Percentiles rank a stretch among this genome's conserved stretches.
These are phyloP conservation scores for Fusarium drepaniforme DNA, from an alignment of 2,329 filamentous ascomycete species.

Conservation along the genomic window DNA sequence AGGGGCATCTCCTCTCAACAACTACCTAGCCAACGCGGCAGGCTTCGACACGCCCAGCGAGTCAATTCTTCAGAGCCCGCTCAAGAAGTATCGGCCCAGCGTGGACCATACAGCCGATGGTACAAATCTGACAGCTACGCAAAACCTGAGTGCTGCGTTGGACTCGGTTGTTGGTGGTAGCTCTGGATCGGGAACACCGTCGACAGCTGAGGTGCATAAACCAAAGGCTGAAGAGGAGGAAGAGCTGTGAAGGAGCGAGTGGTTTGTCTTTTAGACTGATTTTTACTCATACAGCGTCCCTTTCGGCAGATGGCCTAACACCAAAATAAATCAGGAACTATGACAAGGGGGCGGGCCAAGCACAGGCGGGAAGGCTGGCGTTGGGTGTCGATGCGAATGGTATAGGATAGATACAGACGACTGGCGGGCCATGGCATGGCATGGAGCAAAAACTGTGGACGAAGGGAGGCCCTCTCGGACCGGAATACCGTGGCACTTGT, in stretches of 20 bases:
- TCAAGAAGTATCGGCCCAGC: slow-evolving; percentile 81
- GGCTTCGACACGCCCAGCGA: slow-evolving; percentile 48
- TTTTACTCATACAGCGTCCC: not conserved
- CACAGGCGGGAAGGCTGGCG: slow-evolving; percentile 8
- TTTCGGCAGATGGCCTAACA: not conserved
- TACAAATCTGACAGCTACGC: slow-evolving; percentile 45
- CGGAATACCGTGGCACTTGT: slow-evolving; percentile 12
- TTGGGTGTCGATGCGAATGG: slow-evolving; percentile 24
- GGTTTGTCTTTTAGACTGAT: not conserved
- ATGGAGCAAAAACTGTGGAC: slow-evolving; percentile 8
- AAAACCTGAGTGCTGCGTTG: slow-evolving; percentile 52
- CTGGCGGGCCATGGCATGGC: slow-evolving; percentile 14
- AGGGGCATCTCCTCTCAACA: slow-evolving; percentile 30
- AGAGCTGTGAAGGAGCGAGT: slow-evolving; percentile 50
- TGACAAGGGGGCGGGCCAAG: slow-evolving; percentile 12
- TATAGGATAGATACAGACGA: slow-evolving; percentile 33
- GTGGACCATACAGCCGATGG: slow-evolving; percentile 45
- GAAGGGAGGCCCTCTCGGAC: slow-evolving; percentile 18
- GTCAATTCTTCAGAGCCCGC: slow-evolving; percentile 73
- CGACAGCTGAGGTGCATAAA: slow-evolving; percentile 37
- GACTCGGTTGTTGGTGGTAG: slow-evolving; percentile 45
- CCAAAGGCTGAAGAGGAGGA: slow-evolving; percentile 52
- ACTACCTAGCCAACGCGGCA: slow-evolving; percentile 19
- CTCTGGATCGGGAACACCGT: slow-evolving; percentile 35
- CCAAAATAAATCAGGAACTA: slow-evolving; percentile 19